Conservation (phyloP, 768 basidiomycete genomes). For the Serendipita vermifera region DNA sequence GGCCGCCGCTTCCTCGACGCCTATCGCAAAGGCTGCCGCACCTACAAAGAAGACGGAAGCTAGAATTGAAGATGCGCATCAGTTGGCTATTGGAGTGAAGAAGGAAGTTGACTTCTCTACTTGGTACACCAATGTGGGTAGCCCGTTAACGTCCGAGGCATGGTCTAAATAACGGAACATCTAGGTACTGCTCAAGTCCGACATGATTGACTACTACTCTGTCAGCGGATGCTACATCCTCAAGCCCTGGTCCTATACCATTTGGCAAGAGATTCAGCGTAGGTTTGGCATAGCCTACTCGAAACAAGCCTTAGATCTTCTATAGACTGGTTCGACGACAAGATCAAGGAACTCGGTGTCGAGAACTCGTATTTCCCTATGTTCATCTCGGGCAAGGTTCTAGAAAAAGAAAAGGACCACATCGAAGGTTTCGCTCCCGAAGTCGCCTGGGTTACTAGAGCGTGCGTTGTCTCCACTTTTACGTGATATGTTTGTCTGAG, state of each 20-base stretch:
- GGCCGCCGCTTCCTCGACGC: constrained; percentile 22
- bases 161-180: background rate
- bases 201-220: constrained; percentile 98
- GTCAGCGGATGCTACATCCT: constrained; percentile 98
- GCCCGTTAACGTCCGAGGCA: background rate
- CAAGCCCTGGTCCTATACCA: constrained; percentile 92
- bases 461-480: constrained; percentile 40
- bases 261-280: constrained; percentile 96
- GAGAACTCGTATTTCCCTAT: constrained; percentile 99
- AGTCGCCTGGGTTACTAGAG: constrained; percentile 98
- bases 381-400: constrained; percentile 85
- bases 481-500: background rate
- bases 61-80: constrained; percentile 76
- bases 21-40: constrained; percentile 25
- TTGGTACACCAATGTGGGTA: constrained; percentile 78
- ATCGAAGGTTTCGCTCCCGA: constrained; percentile 99
- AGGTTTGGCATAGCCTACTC: constrained; percentile 17
- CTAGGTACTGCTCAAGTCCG: constrained; percentile 91
- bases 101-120: constrained; percentile 90
- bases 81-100: constrained; percentile 88
- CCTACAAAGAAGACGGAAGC: constrained; percentile 57
- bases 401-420: constrained; percentile 96
- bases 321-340: constrained; percentile 83
- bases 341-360: constrained; percentile 89
- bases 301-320: background rate